These are phyloP conservation scores for Daldinia sp. DNA, from an alignment of 2,329 filamentous ascomycete species.

Conservation along the genomic window DNA sequence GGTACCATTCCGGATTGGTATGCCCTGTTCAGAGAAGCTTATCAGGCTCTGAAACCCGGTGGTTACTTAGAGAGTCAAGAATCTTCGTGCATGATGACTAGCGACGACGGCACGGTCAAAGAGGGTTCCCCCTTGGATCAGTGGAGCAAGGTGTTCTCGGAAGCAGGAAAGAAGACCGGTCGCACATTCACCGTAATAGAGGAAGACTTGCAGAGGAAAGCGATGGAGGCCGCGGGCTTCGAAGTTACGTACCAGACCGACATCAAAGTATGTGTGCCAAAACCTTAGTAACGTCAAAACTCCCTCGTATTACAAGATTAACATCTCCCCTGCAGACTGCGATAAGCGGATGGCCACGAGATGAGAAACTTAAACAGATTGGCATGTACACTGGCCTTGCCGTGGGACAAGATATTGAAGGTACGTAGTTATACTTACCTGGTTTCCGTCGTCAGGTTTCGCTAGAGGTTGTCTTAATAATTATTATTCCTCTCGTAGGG, in stretches of 20 bases:
- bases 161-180: conserved; percentile 52
- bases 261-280: conserved; percentile 43
- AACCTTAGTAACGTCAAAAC: not conserved
- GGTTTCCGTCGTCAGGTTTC: not conserved
- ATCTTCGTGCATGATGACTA: conserved; percentile 44
- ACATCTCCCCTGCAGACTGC: conserved; percentile 48
- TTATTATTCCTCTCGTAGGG: conserved; percentile 33
- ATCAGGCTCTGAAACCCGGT: conserved; percentile 66
- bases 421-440: conserved; percentile 30
- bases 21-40: conserved; percentile 62
- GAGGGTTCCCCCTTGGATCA: conserved; percentile 50
- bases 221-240: conserved; percentile 51
- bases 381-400: conserved; percentile 52
- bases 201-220: conserved; percentile 49
- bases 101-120: conserved; percentile 49
- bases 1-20: conserved; percentile 69
- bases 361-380: conserved; percentile 53
- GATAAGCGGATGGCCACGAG: conserved; percentile 57
- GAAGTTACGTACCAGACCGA: conserved; percentile 44
- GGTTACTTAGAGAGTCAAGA: conserved; percentile 54
- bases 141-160: conserved; percentile 53
- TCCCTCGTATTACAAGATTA: not conserved
- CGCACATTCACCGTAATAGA: conserved; percentile 51
- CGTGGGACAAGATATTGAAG: conserved; percentile 52
- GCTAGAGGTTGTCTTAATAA: not conserved